phyloP scores from a whole-genome alignment of 2,329 filamentous ascomycete species.

The Monosporascus sp. region DNA sequence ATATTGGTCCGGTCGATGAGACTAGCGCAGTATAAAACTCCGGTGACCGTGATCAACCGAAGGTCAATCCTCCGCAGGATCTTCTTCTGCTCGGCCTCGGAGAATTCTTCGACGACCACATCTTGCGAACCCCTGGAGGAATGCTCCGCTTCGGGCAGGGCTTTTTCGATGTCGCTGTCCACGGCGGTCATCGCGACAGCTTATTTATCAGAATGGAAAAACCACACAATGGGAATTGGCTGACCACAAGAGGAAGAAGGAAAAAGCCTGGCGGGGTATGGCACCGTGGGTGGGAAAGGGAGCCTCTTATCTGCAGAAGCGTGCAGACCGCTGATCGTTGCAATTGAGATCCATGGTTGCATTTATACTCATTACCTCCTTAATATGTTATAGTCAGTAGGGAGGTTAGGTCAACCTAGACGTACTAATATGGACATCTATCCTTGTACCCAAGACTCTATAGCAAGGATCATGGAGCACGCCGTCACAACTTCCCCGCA shows the following conservation, averaged over 20 bases:
- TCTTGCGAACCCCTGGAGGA: slow-evolving; percentile 11
- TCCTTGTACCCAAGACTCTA: no score
- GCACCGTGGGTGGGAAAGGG: no score
- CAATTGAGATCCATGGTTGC: no score
- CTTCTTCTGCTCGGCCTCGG: slow-evolving; percentile 54
- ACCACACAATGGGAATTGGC: not conserved
- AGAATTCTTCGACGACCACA: slow-evolving; percentile 38
- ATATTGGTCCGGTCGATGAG: slow-evolving; percentile 78
- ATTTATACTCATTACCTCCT: no score
- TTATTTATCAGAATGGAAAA: not conserved
- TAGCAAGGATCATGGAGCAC: no score
- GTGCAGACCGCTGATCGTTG: no score
- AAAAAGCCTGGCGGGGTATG: not conserved
- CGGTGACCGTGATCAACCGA: slow-evolving; percentile 56
- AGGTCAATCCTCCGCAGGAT: slow-evolving; percentile 67
- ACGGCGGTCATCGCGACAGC: not conserved
- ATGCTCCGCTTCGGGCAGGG: not conserved
- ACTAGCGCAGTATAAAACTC: slow-evolving; percentile 66
- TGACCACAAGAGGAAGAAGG: not conserved
- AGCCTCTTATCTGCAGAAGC: no score
- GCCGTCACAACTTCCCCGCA: no score
- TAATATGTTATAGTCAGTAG: no score
- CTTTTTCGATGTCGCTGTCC: not conserved
- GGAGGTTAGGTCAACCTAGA: no score
- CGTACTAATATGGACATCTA: no score